Base-by-base conservation (phyloP, 805 yeast genomes). In the Kazachstania taianensis region DNA sequence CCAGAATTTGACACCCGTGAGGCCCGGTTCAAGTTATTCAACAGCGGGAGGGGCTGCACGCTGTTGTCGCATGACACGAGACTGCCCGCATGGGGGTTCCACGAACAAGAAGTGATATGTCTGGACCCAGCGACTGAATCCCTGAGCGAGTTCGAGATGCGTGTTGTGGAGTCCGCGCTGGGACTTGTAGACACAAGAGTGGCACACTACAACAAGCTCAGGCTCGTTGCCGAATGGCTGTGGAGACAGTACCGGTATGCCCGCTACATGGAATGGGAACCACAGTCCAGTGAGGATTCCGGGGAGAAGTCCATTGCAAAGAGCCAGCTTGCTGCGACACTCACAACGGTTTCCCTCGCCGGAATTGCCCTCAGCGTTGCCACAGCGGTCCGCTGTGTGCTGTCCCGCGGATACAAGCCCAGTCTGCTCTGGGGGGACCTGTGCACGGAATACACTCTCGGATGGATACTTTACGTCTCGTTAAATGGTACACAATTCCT, bases 61-160 rank as follows among this genome's bases (percentile, higher is more conserved):
- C 57, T 92, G 38, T 59, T 85, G 47, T 75, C 86, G n/a, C 94
- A 87, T 53, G 72, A 70, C 30, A 69, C 69, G 15, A 72, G 67
- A 51, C 65, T 92, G 28, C 96, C 96, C n/a, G 69, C 67, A 6
- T 82, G 94, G 94, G 96, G 82, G 2, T 20, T 29, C 7, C 72
- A 70, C 40, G 96, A 86, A 55, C 83, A 81, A 59, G 98, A 92
- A 64, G 94, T 89, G 8, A 62, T 85, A 28, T 92, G 98, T 57
- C 70, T 85, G 36, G 78, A 77, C 35, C 73, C 73, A 19, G 92
- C 96, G 10, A 35, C 28, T 20, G 19, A 22, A 13, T 28, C 28
- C n/a, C 27, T 17, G 5, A 34, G 39, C 28, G 10, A 24, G 10
- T 40, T 40, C 26, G 36, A 39, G 28, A 20, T 42, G 9, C 25